phyloP scores from a whole-genome alignment of 1,139 yeast genomes.

The Suhomyces bribrorum region DNA sequence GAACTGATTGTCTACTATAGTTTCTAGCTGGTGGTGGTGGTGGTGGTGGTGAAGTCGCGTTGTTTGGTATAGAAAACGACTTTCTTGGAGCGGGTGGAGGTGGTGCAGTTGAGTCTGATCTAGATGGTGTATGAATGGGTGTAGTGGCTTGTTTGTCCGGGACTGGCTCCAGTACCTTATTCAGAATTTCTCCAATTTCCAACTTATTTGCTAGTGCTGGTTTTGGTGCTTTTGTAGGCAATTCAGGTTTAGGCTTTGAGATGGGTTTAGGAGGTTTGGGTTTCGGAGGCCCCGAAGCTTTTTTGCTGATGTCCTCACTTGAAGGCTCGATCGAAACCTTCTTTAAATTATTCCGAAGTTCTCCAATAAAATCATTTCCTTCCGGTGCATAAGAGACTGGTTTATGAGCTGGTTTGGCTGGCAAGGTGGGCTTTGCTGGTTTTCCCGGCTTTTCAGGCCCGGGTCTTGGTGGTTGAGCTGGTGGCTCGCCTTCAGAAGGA shows the following conservation, averaged over 20 bases:
- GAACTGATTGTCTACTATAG: constrained; percentile 26
- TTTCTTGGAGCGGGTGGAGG: constrained; percentile 11
- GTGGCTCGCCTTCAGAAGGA: constrained; percentile 1
- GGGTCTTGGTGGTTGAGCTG: constrained; percentile 2
- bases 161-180: no score
- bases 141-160: no score
- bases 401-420: constrained; percentile 1
- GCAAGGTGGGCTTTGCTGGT: constrained; percentile 6
- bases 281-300: constrained; percentile 7
- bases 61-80: no score
- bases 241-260: constrained; percentile 16
- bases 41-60: no score
- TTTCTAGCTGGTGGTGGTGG: constrained; percentile 42
- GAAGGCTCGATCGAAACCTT: constrained; percentile 3
- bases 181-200: constrained; percentile 8
- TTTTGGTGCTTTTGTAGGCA: constrained; percentile 1
- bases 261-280: constrained; percentile 20
- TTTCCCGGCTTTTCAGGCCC: constrained; percentile 19
- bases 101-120: constrained; percentile 1
- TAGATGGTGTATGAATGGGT: no score
- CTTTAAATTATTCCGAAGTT: constrained; percentile 14
- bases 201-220: not conserved
- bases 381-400: constrained; percentile 5
- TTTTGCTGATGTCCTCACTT: constrained; percentile 3
- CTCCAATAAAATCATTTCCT: constrained; percentile 10